Base-by-base conservation (phyloP, 352 stramenopile genomes). In the Phytophthora brassicae region DNA sequence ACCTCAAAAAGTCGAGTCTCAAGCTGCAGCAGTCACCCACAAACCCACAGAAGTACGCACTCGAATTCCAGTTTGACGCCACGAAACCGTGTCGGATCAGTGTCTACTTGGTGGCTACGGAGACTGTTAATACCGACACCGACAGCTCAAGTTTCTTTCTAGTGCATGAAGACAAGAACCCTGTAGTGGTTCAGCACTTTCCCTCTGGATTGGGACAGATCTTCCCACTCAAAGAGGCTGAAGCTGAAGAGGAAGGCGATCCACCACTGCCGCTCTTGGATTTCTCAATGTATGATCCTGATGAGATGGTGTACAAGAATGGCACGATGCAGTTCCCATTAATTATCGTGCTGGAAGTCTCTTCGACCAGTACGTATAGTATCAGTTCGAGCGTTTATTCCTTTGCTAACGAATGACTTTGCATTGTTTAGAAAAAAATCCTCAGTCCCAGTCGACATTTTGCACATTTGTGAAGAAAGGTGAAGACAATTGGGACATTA, bases 401-500 rank as follows among this genome's bases (percentile, higher is more conserved):
- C n/a, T n/a, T 56, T 54, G 60, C 35, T 7, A 6, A 42, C 42
- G 17, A 4, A 31, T 31, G n/a, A n/a, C 22, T 55, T 26, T 26
- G 19, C 55, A 26, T 20, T 54, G 33, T 39, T 52, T 45, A 70
- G 66, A 36, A 14, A 70, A 75, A 55, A 64, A 54, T 33, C 72
- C 80, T 16, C 84, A 95, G 50, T 92, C 85, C 20, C 85, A 95
- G 48, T 73, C 86, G 19, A 95, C 84, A 7, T 95, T 95, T 49
- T 82, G 75, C 48, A 89, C 80, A 20, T 90, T 95, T 49, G 52
- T 70, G 9, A 79, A 77, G 63, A 76, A 76, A 60, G 55, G 66
- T 20, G 72, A 63, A 13, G 68, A 68, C 23, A 49, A 60, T 12
- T 90, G 76, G 73, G 62, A 75, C 23, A 57, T 91, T 65, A 90